These are phyloP conservation scores for Auriscalpium vulgare DNA, from an alignment of 768 basidiomycete genomes.

Conservation along the genomic window DNA sequence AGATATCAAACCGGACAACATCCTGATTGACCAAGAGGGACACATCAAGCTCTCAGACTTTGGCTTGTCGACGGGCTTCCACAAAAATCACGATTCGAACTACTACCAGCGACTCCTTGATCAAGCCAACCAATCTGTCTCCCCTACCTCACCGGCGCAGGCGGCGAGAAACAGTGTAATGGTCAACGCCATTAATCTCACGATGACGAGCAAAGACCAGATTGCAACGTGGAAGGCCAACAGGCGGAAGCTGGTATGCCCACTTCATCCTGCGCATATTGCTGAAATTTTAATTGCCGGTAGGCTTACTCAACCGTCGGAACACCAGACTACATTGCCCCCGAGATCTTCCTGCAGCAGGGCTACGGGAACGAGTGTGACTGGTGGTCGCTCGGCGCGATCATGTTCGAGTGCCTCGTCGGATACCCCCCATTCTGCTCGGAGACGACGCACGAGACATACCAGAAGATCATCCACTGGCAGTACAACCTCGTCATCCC, in stretches of 20 bases:
- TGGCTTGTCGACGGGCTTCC: constrained; percentile 97
- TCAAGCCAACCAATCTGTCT: constrained; percentile 41
- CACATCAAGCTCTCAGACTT: constrained; percentile 99
- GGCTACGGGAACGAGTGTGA: constrained; percentile 99
- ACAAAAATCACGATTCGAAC: constrained; percentile 92
- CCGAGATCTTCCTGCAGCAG: constrained; percentile 92
- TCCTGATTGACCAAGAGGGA: constrained; percentile 94
- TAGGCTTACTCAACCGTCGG: constrained; percentile 98
- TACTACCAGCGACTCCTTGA: constrained; percentile 91
- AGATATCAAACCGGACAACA: constrained; percentile 99
- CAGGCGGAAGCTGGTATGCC: constrained; percentile 78
- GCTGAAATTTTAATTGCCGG: neutral
- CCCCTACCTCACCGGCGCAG: constrained; percentile 37
- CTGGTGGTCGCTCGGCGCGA: constrained; percentile 98
- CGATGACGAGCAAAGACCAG: constrained; percentile 87
- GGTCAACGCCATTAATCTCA: constrained; percentile 95
- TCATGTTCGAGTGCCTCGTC: constrained; percentile 97
- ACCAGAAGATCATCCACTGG: constrained; percentile 98
- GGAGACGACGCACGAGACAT: constrained; percentile 94
- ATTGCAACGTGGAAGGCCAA: constrained; percentile 99
- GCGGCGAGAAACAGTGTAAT: constrained; percentile 85
- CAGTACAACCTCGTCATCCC: constrained; percentile 79
- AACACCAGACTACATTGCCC: constrained; percentile 94
- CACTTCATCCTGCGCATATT: neutral
- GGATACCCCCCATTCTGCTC: constrained; percentile 98